Base-by-base conservation (phyloP, 208 protist species). In the Spongospora subterranea region DNA sequence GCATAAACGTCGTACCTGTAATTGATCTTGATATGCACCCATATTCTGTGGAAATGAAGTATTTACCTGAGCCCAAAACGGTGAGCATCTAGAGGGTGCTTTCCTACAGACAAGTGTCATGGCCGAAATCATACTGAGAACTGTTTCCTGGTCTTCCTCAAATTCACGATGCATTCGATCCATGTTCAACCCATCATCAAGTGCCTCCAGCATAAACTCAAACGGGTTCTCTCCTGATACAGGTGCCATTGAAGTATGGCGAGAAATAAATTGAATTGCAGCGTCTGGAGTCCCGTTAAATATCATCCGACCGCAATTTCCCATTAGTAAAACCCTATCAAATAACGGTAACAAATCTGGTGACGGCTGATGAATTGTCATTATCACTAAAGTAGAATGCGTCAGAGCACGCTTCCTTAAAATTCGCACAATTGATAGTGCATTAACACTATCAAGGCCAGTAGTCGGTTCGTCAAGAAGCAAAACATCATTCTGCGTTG, bases 161-260 rank as follows among this genome's bases (percentile, higher is more conserved):
- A 45, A 82, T n/a, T 82, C 71, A 35, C 35, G 17, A 17, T 20
- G 35, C 71, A 82, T 82, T 13, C 6, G 6, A 35, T 82, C 71
- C 17, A 82, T 13, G n/a, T 45, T 43, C 11, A 40, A 6, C 17
- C 40, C 71, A n/a, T 82, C 71, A n/a, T 82, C 71, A 6, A 82
- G 71, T 17, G 71, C 71, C 71, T 82, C 71, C 35, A 82, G 13
- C 6, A 82, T 82, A n/a, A 82, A 82, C 40, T 82, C 71, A n/a
- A 82, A 82, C 71, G 71, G 71, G n/a, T 82, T 82, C 71, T 6
- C 71, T 6, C 71, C 71, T 39, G 71, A n/a, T n/a, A n/a, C n/a
- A n/a, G n/a, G n/a, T n/a, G n/a, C 35, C 13, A 6, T 6, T 35
- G 6, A 20, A 17, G n/a, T 82, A 43, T 82, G 71, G 13, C n/a